phyloP scores from a whole-genome alignment of 139 green algal genomes.

The Pleodorina starrii region DNA sequence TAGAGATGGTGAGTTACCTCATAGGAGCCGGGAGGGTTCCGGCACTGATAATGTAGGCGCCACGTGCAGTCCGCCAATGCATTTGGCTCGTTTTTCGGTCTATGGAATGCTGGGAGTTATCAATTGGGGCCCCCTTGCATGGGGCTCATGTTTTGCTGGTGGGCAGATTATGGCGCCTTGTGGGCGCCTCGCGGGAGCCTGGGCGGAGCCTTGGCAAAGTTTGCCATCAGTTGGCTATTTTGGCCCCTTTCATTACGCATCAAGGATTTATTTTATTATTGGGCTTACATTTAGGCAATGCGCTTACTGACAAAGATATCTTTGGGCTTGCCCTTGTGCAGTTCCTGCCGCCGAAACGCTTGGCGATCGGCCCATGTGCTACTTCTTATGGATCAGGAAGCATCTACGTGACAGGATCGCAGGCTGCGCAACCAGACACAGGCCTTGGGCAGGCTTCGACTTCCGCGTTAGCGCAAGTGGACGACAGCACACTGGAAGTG shows the following conservation, averaged over 20 bases:
- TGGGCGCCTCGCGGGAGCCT: neutral
- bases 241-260: too few relatives aligned
- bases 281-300: too few relatives aligned
- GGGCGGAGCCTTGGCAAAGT: too few relatives aligned
- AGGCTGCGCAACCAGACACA: neutral
- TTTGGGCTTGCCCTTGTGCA: neutral
- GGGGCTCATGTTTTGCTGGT: neutral
- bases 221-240: too few relatives aligned
- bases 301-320: too few relatives aligned
- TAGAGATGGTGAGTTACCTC: neutral
- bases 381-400: neutral
- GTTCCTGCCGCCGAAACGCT: slow-evolving; percentile 5
- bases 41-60: neutral
- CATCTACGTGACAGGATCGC: neutral
- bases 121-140: neutral
- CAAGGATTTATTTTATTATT: too few relatives aligned
- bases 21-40: neutral
- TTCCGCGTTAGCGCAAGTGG: neutral
- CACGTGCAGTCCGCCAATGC: too few relatives aligned
- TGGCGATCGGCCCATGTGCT: neutral
- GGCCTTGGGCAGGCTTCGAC: neutral
- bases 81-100: neutral
- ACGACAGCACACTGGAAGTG: slow-evolving; percentile 12
- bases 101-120: neutral
- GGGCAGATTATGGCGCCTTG: neutral